Percentiles rank a stretch among this genome's conserved stretches.
Evolutionary conservation across 805 yeast species (phyloP).

Genomic region (Metschnikowia continentalis): DNA sequence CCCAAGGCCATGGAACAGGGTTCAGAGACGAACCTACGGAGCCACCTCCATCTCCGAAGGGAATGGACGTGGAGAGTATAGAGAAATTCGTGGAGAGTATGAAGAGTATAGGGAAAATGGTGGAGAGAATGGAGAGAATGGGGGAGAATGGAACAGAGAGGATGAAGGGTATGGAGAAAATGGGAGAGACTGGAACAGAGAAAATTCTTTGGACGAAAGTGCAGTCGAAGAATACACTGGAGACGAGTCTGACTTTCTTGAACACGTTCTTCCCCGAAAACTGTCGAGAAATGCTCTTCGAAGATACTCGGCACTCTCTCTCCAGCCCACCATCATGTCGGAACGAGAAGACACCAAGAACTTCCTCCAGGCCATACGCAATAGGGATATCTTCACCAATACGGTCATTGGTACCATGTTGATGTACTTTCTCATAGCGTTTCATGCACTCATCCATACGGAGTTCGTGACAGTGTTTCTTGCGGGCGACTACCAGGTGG

Average conservation of each 20-base stretch:
- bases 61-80: not conserved
- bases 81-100: not conserved
- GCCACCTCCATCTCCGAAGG: no score
- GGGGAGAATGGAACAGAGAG: not conserved
- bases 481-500: conserved; percentile 29
- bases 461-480: conserved; percentile 56
- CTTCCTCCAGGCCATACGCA: conserved; percentile 16
- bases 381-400: conserved; percentile 25
- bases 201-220: not conserved
- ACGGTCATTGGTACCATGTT: conserved; percentile 28
- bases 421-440: conserved; percentile 41
- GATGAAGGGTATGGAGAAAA: no score
- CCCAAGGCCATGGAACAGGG: conserved; percentile 26
- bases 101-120: not conserved
- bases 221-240: not conserved
- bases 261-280: conserved; percentile 7
- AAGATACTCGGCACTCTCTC: conserved; percentile 16
- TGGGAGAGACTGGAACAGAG: no score
- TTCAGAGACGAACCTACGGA: no score
- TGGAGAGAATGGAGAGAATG: no score
- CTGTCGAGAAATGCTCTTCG: conserved; percentile 16
- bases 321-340: conserved; percentile 17
- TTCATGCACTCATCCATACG: conserved; percentile 46
- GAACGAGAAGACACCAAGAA: conserved; percentile 10
- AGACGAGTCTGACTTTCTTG: not conserved